Percentiles rank a stretch among this genome's conserved stretches.
Conservation (phyloP, 495 filamentous ascomycete genomes). For the Sporormia fimetaria region DNA sequence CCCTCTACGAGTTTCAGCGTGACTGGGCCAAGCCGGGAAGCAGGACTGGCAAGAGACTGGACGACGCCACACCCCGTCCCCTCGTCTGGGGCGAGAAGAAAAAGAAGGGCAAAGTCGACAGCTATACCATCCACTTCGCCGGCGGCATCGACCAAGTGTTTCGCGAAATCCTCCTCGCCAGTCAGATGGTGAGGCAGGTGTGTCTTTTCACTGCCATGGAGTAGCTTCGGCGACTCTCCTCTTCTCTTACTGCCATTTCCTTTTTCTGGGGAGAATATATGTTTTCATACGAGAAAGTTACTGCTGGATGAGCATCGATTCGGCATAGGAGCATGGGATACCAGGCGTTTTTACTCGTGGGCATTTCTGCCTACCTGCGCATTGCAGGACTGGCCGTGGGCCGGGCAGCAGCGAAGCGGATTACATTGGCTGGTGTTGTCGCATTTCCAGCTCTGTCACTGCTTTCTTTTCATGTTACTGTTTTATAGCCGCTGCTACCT, state of each 20-base stretch:
- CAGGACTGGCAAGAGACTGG: conserved; percentile 14
- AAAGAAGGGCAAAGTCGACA: conserved; percentile 18
- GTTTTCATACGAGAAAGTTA: background rate
- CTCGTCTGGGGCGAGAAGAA: conserved; percentile 22
- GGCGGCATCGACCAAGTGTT: conserved; percentile 22
- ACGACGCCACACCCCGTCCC: conserved; percentile 8
- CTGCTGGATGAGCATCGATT: conserved; percentile 4
- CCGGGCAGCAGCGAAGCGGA: too few relatives aligned
- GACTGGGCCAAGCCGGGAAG: conserved; percentile 18
- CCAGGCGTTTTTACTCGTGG: conserved; percentile 10
- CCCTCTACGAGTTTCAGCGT: conserved; percentile 17
- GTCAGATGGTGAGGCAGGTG: conserved; percentile 22
- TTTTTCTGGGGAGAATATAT: background rate
- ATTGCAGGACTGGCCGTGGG: too few relatives aligned
- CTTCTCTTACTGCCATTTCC: background rate
- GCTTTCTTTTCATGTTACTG: too few relatives aligned
- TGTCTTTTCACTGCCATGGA: conserved; percentile 23
- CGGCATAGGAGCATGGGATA: conserved; percentile 8
- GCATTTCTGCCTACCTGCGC: too few relatives aligned
- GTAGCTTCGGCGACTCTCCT: conserved; percentile 3
- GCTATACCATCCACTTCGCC: conserved; percentile 21
- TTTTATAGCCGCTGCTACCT: too few relatives aligned
- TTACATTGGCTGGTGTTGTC: too few relatives aligned
- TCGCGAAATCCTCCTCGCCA: conserved; percentile 15
- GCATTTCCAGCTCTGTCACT: too few relatives aligned